phyloP scores from a whole-genome alignment of 331 rosid species.

The Malus hybrid region DNA sequence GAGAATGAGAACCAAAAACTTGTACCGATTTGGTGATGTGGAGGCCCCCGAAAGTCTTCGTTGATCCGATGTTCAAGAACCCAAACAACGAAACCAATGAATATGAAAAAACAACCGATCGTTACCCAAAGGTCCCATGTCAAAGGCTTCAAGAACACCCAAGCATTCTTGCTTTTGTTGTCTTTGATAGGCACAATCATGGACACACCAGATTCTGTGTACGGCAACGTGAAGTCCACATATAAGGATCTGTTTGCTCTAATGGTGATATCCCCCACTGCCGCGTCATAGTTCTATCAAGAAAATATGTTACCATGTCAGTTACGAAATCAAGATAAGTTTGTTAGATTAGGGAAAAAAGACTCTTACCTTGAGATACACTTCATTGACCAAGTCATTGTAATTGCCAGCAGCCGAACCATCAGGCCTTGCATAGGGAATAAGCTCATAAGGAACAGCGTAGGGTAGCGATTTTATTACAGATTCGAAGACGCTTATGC shows the following conservation, averaged over 20 bases:
- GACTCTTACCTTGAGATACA: constrained; percentile 19
- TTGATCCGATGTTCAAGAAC: constrained; percentile 26
- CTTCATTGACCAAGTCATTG: constrained; percentile 21
- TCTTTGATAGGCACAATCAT: constrained; percentile 33
- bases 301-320: not conserved
- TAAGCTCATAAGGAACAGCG: constrained; percentile 4
- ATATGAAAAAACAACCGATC: constrained; percentile 13
- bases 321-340: not conserved
- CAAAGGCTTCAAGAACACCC: constrained; percentile 49
- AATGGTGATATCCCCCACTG: constrained; percentile 42
- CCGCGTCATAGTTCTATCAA: constrained; percentile 22
- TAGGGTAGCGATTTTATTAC: constrained; percentile 3
- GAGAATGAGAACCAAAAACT: constrained; percentile 32
- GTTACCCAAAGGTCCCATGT: constrained; percentile 22
- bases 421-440: not conserved
- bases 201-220: constrained; percentile 29
- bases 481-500: constrained; percentile 22
- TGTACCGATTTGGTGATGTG: constrained; percentile 18
- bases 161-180: constrained; percentile 22
- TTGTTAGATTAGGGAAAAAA: not conserved
- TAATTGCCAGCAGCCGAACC: constrained; percentile 3
- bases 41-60: constrained; percentile 23
- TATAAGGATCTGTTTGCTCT: constrained; percentile 20
- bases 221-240: constrained; percentile 38
- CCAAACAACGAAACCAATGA: constrained; percentile 34